Conservation (phyloP, 1,284 basidiomycete species). For the Violaceomyces palustris region DNA sequence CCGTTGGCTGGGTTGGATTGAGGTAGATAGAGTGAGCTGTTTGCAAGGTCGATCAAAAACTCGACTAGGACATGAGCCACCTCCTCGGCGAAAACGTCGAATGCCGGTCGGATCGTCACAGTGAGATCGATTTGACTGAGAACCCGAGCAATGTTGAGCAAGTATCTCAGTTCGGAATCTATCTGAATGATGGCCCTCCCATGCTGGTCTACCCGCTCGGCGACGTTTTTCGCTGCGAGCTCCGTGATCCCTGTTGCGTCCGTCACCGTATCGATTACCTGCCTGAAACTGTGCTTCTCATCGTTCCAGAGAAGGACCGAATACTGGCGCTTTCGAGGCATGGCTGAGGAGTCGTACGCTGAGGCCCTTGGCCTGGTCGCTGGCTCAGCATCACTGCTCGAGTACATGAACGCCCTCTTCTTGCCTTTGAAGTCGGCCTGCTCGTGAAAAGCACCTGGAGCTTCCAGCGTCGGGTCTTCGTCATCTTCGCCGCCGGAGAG, state of each 20-base stretch:
- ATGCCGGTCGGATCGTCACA: conserved; percentile 79
- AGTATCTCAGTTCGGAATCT: conserved; percentile 63
- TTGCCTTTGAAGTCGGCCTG: too few species aligned
- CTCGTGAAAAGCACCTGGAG: too few species aligned
- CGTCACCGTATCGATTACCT: conserved; percentile 67
- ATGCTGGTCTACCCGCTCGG: conserved; percentile 67
- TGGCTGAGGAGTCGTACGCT: too few species aligned
- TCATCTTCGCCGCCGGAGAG: conserved; percentile 21
- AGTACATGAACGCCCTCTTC: too few species aligned
- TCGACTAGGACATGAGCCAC: conserved; percentile 59
- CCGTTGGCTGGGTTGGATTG: conserved; percentile 1
- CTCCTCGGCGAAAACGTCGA: conserved; percentile 86
- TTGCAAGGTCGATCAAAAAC: conserved; percentile 44
- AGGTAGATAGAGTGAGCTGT: conserved; percentile 34
- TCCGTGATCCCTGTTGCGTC: conserved; percentile 37
- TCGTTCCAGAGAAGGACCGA: conserved; percentile 92
- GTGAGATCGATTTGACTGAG: conserved; percentile 85
- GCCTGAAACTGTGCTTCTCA: conserved; percentile 90
- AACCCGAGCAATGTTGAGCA: conserved; percentile 73
- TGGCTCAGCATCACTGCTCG: too few species aligned
- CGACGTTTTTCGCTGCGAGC: conserved; percentile 60
- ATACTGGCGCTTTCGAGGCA: conserved; percentile 61
- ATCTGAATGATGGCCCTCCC: conserved; percentile 83
- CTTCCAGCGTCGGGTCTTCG: too few species aligned
- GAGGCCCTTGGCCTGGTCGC: too few species aligned